These are phyloP conservation scores for Pichia occidentalis DNA, from an alignment of 805 yeast species.

Conservation along the genomic window DNA sequence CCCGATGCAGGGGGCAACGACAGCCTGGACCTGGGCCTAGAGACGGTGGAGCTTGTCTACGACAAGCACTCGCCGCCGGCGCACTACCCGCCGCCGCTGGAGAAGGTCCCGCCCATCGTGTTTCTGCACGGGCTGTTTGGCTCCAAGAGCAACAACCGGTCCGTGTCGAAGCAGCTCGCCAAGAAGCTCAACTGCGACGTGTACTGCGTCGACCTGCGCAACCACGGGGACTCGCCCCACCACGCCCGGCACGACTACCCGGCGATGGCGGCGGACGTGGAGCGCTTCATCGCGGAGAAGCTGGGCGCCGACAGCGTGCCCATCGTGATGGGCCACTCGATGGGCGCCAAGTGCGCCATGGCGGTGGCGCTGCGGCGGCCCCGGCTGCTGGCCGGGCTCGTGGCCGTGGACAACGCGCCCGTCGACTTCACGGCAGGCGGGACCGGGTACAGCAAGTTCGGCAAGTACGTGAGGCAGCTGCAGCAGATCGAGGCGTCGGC, in stretches of 20 bases:
- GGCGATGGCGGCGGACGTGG: constrained; percentile 81
- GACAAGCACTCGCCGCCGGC: constrained; percentile 35
- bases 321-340: constrained; percentile 71
- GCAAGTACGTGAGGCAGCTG: constrained; percentile 59
- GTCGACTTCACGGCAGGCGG: constrained; percentile 47
- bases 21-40: too few species aligned
- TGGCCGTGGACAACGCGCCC: constrained; percentile 90
- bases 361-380: constrained; percentile 69
- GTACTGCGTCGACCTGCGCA: constrained; percentile 71
- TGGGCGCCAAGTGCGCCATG: constrained; percentile 96
- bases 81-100: constrained; percentile 14
- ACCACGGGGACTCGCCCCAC: constrained; percentile 92
- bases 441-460: constrained; percentile 43
- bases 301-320: constrained; percentile 37
- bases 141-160: constrained; percentile 67
- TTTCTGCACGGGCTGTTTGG: constrained; percentile 91
- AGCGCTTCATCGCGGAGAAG: constrained; percentile 50
- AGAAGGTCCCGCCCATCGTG: constrained; percentile 48
- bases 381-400: constrained; percentile 46
- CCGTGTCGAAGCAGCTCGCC: constrained; percentile 61
- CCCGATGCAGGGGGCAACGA: constrained; percentile 24
- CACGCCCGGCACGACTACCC: constrained; percentile 65
- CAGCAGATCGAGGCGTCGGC: constrained; percentile 45
- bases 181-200: constrained; percentile 46
- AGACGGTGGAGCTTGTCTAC: constrained; percentile 48